Evolutionary conservation across 2,329 filamentous ascomycete species (phyloP).

Genomic region (Ilyonectria sp.): DNA sequence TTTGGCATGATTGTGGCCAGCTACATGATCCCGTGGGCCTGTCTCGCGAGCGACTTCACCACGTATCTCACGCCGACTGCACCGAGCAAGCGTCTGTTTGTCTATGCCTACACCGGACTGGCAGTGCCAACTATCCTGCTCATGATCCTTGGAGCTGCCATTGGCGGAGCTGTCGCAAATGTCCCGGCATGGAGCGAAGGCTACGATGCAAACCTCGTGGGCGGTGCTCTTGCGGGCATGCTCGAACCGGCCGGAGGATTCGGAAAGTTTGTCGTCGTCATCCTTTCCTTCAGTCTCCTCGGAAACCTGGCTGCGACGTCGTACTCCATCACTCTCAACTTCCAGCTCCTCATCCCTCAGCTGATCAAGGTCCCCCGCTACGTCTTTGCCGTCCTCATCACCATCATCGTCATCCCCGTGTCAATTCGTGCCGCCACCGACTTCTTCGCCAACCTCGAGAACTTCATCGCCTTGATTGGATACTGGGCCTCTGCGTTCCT

Average conservation of each 20-base stretch:
- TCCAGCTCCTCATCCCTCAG: constrained; percentile 54
- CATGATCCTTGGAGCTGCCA: constrained; percentile 28
- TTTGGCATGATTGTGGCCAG: constrained; percentile 69
- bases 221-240: constrained; percentile 20
- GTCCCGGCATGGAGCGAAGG: constrained; percentile 15
- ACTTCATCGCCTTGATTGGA: constrained; percentile 60
- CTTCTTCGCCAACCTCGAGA: constrained; percentile 58
- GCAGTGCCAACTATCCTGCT: constrained; percentile 20
- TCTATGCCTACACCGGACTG: constrained; percentile 66
- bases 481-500: constrained; percentile 61
- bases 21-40: constrained; percentile 70
- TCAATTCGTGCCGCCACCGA: constrained; percentile 55
- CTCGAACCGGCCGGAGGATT: constrained; percentile 24
- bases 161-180: constrained; percentile 19
- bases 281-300: constrained; percentile 52
- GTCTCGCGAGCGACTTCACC: constrained; percentile 58
- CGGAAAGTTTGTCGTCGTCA: constrained; percentile 49
- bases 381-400: constrained; percentile 55
- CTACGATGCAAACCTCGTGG: constrained; percentile 18
- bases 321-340: constrained; percentile 54
- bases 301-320: constrained; percentile 54
- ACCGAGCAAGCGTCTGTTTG: constrained; percentile 53
- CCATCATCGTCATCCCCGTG: constrained; percentile 57
- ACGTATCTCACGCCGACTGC: constrained; percentile 62
- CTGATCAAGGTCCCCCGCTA: constrained; percentile 56